Percentiles rank a stretch among this genome's conserved stretches.
These are phyloP conservation scores for Nepenthes mirabilis DNA, from an alignment of 148 eudicot genomes.

Conservation along the genomic window DNA sequence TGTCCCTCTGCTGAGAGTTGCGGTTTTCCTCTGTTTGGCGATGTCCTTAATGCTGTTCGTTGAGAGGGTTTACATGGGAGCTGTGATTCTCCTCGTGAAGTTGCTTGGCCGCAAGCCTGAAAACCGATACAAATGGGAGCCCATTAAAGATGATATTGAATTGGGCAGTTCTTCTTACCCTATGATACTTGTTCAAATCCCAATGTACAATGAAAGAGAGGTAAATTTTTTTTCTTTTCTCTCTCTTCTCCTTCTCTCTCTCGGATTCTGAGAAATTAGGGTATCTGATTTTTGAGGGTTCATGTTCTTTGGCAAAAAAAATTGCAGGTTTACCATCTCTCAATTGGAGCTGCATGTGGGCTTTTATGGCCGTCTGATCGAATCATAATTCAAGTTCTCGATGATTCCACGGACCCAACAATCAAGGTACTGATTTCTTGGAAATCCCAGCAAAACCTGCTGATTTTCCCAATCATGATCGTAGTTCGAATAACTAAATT, in stretches of 20 bases:
- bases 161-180: conserved; percentile 40
- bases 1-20: conserved; percentile 30
- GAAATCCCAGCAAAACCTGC: not conserved
- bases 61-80: conserved; percentile 42
- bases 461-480: not conserved
- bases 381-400: conserved; percentile 49
- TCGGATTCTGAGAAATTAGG: not conserved
- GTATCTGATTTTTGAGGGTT: not conserved
- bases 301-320: too few species aligned
- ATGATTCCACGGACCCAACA: conserved; percentile 47
- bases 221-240: conserved; percentile 13
- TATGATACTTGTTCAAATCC: conserved; percentile 59
- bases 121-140: conserved; percentile 43
- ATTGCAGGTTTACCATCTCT: conserved; percentile 48
- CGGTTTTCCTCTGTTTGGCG: conserved; percentile 27
- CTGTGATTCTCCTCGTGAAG: conserved; percentile 28
- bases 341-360: conserved; percentile 57
- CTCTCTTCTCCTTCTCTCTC: not conserved
- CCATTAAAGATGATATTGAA: conserved; percentile 50
- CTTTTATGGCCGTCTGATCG: conserved; percentile 68
- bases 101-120: conserved; percentile 46
- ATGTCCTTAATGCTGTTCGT: conserved; percentile 53
- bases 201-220: conserved; percentile 69
- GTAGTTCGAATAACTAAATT: not conserved
- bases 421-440: conserved; percentile 18